Percentiles rank a stretch among this genome's conserved stretches.
These are phyloP conservation scores for Gracilaria gracilis DNA, from an alignment of 23 red algal species.

Conservation along the genomic window DNA sequence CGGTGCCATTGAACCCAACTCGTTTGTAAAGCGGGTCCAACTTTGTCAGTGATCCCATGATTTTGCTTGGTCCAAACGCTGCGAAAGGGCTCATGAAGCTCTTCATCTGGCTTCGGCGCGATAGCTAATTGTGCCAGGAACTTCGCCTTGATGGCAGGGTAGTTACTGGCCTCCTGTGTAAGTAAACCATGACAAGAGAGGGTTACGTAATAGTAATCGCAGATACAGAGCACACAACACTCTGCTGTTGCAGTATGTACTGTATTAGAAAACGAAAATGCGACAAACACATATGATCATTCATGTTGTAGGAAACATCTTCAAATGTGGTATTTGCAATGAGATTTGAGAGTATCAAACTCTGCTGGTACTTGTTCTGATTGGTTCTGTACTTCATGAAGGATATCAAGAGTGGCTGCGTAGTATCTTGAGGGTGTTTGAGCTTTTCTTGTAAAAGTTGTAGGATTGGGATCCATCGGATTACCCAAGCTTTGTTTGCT, in stretches of 20 bases:
- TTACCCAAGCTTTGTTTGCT: too few relatives aligned
- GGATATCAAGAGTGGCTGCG: too few relatives aligned
- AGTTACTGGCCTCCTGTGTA: background rate
- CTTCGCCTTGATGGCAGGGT: background rate
- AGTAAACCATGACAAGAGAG: background rate
- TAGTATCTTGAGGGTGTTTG: too few relatives aligned
- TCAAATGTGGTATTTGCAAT: background rate
- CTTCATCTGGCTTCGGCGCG: background rate
- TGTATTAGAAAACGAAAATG: background rate
- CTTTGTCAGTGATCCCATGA: background rate
- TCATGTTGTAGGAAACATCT: background rate
- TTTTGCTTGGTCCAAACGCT: background rate
- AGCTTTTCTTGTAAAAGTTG: too few relatives aligned
- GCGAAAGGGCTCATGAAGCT: background rate
- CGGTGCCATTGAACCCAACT: background rate
- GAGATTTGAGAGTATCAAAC: background rate
- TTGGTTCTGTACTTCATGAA: background rate
- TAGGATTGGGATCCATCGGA: too few relatives aligned
- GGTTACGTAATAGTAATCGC: constrained; percentile 24
- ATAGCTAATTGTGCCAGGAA: background rate
- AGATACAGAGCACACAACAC: background rate
- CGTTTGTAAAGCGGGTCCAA: constrained; percentile 3
- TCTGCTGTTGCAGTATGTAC: background rate
- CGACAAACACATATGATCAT: background rate
- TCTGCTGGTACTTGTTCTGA: background rate